These are phyloP conservation scores for Anthoceros angustus DNA, from an alignment of 225 moss, liverwort and hornwort species.

Conservation along the genomic window DNA sequence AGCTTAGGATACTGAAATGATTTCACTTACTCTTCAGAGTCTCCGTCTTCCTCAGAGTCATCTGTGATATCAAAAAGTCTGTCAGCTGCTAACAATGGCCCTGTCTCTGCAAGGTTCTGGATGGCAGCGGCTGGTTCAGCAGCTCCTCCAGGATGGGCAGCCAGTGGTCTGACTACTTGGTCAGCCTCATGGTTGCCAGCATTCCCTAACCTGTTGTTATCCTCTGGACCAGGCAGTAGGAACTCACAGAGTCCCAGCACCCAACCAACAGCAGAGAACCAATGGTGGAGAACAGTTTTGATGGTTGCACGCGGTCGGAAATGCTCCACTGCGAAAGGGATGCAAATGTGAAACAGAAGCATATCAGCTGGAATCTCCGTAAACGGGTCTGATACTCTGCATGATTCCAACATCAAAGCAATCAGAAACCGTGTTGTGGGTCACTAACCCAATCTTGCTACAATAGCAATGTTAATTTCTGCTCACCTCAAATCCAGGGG, in stretches of 20 bases:
- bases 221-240: slow-evolving; percentile 67
- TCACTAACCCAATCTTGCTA: background rate
- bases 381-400: slow-evolving; percentile 98
- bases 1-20: too few relatives aligned
- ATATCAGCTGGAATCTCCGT: slow-evolving; percentile 99
- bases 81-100: background rate
- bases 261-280: slow-evolving; percentile 83
- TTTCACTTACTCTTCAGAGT: background rate
- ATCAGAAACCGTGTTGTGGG: background rate
- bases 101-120: background rate
- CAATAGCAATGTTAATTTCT: background rate
- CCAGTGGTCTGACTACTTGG: slow-evolving; percentile 5
- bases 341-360: slow-evolving; percentile 94
- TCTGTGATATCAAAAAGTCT: background rate
- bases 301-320: slow-evolving; percentile 90
- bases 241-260: slow-evolving; percentile 71
- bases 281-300: slow-evolving; percentile 65
- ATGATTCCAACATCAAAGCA: background rate
- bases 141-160: background rate
- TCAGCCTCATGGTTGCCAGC: slow-evolving; percentile 38
- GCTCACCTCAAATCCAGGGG: slow-evolving; percentile 75
- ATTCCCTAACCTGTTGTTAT: slow-evolving; percentile 17
- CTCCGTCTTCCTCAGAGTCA: background rate
- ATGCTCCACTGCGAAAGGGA: slow-evolving; percentile 94
- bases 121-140: background rate